Conservation (phyloP, 2,329 filamentous ascomycete genomes). For the Myriosclerotinia curreyana region DNA sequence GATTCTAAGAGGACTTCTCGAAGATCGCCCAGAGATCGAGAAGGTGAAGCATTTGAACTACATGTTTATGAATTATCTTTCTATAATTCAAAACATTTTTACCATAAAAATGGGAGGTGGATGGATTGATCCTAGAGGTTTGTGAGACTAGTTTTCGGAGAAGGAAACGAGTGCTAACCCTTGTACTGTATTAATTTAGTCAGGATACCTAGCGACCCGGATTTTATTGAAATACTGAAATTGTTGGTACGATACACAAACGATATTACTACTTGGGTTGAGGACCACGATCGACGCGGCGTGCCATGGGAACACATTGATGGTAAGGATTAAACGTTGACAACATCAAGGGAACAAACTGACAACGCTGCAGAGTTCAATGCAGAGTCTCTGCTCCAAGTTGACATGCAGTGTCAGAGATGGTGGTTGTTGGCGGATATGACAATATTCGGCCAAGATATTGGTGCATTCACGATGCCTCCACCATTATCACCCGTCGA, state of each 20-base stretch:
- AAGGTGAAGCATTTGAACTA: not conserved
- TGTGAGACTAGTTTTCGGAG: not conserved
- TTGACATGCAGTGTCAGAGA: slow-evolving; percentile 10
- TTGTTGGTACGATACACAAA: slow-evolving; percentile 5
- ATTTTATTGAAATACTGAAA: slow-evolving; percentile 11
- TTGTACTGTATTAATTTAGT: not conserved
- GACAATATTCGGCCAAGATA: not conserved
- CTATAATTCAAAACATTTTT: slow-evolving; percentile 5
- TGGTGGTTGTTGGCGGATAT: slow-evolving; percentile 14
- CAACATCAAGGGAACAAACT: not conserved
- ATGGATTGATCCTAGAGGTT: slow-evolving; percentile 6
- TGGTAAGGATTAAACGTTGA: not conserved
- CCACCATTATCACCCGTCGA: not conserved
- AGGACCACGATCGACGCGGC: not conserved
- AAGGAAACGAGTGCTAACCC: not conserved
- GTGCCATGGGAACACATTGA: not conserved
- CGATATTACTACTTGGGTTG: slow-evolving; percentile 6
- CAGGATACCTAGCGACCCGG: slow-evolving; percentile 2
- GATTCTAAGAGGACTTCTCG: not conserved
- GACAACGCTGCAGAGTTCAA: not conserved
- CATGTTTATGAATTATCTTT: slow-evolving; percentile 9
- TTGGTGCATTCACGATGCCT: not conserved
- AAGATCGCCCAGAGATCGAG: not conserved
- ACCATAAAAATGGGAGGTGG: slow-evolving; percentile 8
- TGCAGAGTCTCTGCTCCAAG: not conserved